Evolutionary conservation across 1,284 basidiomycete genomes (phyloP), one percentile per base, ranked within the genome.

Genomic region (Papiliotrema terrestris): DNA sequence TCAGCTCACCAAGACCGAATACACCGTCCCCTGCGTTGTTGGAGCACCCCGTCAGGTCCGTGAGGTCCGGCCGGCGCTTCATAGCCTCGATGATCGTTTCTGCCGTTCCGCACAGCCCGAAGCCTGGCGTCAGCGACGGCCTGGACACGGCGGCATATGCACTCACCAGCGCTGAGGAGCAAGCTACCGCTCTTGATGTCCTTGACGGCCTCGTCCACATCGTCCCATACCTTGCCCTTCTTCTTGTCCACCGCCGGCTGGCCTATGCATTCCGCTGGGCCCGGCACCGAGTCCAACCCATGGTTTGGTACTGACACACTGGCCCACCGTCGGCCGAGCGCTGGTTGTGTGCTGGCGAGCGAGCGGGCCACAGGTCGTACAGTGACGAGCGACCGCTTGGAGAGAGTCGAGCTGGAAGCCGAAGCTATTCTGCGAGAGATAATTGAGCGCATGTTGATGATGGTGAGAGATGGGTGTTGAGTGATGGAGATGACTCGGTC

Each of bases 1-100:
- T 22, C 14, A 51, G 48, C 83, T 65, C 65, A 89, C 91, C 91
- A 39, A 96, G 81, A 45, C 91, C 91, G 37, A 80, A 83, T 58
- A 87, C 83, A 36, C 84, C 85, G 17, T 75, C 73, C 44, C 92
- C 92, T 42, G 89, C 88, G 78, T 96, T 95, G 76, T 96, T 96
- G 15, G 91, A 93, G 39, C 94, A 87, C 44, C 86, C 89, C 17
- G 86, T 93, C 48, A 96, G 78, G 62, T 85, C 80, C 43, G 74
- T 68, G 29, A 95, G 83, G 46, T 91, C 87, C 56, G 82, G 83
- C 53, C 89, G 83, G 65, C 84, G 83, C 20, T 83, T 78, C 42
- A 96, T 79, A 2, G 93, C 92, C n/a, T 78, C 79, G 44, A 96
- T 87, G 52, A 96, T 80, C 1, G 91, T 94, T 74, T 95, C 92